Percentiles rank a stretch among this genome's conserved stretches.
Conservation (phyloP, 305 asterid genomes). For the Lippia alba region DNA sequence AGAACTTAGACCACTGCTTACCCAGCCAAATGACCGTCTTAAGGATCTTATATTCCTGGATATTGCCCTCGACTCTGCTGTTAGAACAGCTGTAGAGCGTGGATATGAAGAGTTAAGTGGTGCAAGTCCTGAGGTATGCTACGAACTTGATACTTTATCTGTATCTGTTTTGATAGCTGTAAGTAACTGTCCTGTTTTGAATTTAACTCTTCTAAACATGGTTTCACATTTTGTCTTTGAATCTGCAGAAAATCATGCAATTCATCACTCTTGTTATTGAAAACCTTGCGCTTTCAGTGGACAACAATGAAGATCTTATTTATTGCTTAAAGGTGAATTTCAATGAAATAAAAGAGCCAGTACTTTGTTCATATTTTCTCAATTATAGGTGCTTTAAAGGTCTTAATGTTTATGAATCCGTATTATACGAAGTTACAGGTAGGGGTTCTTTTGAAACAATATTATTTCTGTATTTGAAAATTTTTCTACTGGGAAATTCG, state of each 20-base stretch:
- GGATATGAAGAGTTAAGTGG: slow-evolving; percentile 86
- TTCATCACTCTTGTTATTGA: slow-evolving; percentile 92
- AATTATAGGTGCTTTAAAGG: slow-evolving; percentile 20
- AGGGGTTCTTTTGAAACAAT: neutral
- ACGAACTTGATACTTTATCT: slow-evolving; percentile 7
- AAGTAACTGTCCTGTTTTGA: neutral
- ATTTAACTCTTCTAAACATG: slow-evolving; percentile 22
- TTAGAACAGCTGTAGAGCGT: slow-evolving; percentile 97
- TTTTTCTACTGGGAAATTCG: slow-evolving; percentile 8
- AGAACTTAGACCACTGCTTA: slow-evolving; percentile 93
- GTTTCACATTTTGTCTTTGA: slow-evolving; percentile 32
- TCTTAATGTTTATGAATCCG: slow-evolving; percentile 14
- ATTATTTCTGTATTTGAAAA: neutral
- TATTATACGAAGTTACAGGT: neutral
- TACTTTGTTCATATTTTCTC: slow-evolving; percentile 27
- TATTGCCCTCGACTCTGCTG: slow-evolving; percentile 95
- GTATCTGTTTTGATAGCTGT: slow-evolving; percentile 18
- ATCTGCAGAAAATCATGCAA: slow-evolving; percentile 87
- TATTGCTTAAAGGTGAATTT: slow-evolving; percentile 90
- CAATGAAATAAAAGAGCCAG: slow-evolving; percentile 19
- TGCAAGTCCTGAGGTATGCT: slow-evolving; percentile 84
- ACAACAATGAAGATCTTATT: slow-evolving; percentile 86
- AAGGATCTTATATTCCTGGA: slow-evolving; percentile 96
- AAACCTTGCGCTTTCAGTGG: slow-evolving; percentile 89
- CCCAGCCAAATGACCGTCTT: slow-evolving; percentile 75